Conservation (phyloP, 2,329 filamentous ascomycete genomes). For the Pyrenochaeta sp. region DNA sequence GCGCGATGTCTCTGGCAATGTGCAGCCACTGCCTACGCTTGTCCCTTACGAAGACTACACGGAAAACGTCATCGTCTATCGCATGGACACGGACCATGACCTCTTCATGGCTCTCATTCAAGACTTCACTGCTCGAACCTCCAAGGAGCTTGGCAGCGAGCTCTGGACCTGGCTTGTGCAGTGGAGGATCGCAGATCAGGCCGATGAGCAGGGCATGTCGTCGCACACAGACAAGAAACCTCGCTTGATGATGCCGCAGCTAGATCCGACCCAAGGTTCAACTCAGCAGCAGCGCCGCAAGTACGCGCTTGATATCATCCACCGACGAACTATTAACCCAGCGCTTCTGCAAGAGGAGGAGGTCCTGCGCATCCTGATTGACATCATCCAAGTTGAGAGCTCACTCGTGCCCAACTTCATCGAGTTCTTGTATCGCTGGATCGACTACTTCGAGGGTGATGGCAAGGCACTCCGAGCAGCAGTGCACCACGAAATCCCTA, state of each 20-base stretch:
- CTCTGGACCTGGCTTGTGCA: slow-evolving; percentile 45
- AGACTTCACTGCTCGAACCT: slow-evolving; percentile 34
- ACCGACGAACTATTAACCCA: slow-evolving; percentile 27
- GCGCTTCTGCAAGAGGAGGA: slow-evolving; percentile 37
- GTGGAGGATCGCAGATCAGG: slow-evolving; percentile 32
- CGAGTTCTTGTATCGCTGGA: slow-evolving; percentile 43
- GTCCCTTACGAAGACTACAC: slow-evolving; percentile 40
- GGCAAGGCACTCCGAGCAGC: slow-evolving; percentile 42
- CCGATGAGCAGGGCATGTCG: slow-evolving; percentile 1
- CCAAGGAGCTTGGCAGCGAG: slow-evolving; percentile 28
- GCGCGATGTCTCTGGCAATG: slow-evolving; percentile 41
- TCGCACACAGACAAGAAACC: slow-evolving; percentile 30
- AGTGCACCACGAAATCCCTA: slow-evolving; percentile 42
- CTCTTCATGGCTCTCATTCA: slow-evolving; percentile 37
- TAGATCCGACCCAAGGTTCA: slow-evolving; percentile 1
- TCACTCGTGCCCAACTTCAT: slow-evolving; percentile 43
- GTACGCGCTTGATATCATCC: slow-evolving; percentile 20
- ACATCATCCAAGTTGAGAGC: slow-evolving; percentile 38
- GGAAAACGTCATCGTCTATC: slow-evolving; percentile 33
- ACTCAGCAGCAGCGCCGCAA: slow-evolving; percentile 8
- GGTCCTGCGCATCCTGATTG: slow-evolving; percentile 38
- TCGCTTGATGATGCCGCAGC: no score
- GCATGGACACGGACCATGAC: slow-evolving; percentile 33
- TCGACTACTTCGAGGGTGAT: slow-evolving; percentile 43
- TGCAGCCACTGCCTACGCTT: slow-evolving; percentile 37